Evolutionary conservation across 2,329 filamentous ascomycete genomes (phyloP), one percentile per base, ranked within the genome.

Genomic region (Sclerotinia glacialis): DNA sequence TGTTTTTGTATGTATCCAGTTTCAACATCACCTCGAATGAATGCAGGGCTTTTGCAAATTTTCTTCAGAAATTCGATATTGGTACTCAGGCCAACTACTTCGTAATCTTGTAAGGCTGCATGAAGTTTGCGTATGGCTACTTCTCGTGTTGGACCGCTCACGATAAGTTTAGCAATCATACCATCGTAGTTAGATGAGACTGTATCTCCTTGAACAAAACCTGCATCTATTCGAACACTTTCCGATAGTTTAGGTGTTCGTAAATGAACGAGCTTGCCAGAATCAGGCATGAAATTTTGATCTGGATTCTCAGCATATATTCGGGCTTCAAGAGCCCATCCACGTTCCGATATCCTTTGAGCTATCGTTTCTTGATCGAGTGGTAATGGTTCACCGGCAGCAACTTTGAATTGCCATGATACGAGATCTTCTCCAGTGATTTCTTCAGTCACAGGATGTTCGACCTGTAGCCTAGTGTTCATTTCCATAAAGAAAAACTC

Each of bases 141-240:
- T 76, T 90, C 85, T 68, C 95, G 85, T 66, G 89, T 89, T 21
- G 86, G 85, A 0, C 91, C 95, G 67, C 91, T 86, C 7, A 98
- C 92, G 72, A 99, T 99, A 63, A 99, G 85, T 80, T 99, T 99
- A 54, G 95, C 92, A 72, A 99, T 97, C 95, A 99, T 99, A 37
- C 95, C 95, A 73, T 99, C 95, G 78, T 99, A 99, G 65, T 95
- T 91, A 67, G 94, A 92, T 0, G 93, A 96, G 3, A 99, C 91
- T 69, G 92, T 92, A 76, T 97, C 94, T 34, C 95, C 95, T 72
- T 93, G 85, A 37, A 93, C 86, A 77, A 98, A 98, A 1, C 95
- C 95, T 55, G 93, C 93, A 75, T 99, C 95, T 71, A 99, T 93
- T 50, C 95, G 88, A 42, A 98, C 85, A 70, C 93, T 90, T 0